Conservation (phyloP, 78 protist species). For the Dictyostelium capitatum region DNA sequence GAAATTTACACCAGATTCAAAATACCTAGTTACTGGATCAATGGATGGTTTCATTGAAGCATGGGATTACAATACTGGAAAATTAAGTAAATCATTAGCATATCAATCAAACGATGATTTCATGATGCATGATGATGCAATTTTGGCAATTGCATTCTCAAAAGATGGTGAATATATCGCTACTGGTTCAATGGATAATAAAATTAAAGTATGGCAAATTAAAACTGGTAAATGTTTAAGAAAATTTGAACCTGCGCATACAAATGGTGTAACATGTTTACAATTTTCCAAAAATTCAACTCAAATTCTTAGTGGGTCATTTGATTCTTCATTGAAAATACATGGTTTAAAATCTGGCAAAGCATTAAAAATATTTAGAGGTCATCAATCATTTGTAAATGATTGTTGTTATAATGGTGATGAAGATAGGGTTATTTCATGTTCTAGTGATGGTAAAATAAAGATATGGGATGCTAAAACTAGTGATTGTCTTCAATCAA, state of each 20-base stretch:
- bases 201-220: slow-evolving; percentile 89
- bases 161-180: slow-evolving; percentile 91
- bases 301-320: slow-evolving; percentile 80
- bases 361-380: slow-evolving; percentile 87
- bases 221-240: slow-evolving; percentile 86
- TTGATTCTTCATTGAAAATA: slow-evolving; percentile 80
- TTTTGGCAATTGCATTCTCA: slow-evolving; percentile 83
- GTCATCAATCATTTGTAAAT: slow-evolving; percentile 91
- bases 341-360: slow-evolving; percentile 93
- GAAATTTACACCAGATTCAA: slow-evolving; percentile 74
- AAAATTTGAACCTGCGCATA: slow-evolving; percentile 87
- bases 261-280: slow-evolving; percentile 88
- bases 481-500: slow-evolving; percentile 73
- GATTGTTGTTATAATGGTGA: slow-evolving; percentile 40
- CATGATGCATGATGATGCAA: slow-evolving; percentile 90
- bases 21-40: slow-evolving; percentile 65
- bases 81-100: slow-evolving; percentile 74
- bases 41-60: slow-evolving; percentile 79
- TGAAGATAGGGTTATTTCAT: slow-evolving; percentile 48
- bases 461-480: slow-evolving; percentile 90
- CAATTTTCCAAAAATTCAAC: slow-evolving; percentile 72
- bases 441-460: slow-evolving; percentile 87
- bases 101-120: slow-evolving; percentile 88
- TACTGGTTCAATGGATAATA: slow-evolving; percentile 84
- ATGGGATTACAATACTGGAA: slow-evolving; percentile 87